Conservation (phyloP, 169 alveolate species). For the Cryptosporidium sp. region DNA sequence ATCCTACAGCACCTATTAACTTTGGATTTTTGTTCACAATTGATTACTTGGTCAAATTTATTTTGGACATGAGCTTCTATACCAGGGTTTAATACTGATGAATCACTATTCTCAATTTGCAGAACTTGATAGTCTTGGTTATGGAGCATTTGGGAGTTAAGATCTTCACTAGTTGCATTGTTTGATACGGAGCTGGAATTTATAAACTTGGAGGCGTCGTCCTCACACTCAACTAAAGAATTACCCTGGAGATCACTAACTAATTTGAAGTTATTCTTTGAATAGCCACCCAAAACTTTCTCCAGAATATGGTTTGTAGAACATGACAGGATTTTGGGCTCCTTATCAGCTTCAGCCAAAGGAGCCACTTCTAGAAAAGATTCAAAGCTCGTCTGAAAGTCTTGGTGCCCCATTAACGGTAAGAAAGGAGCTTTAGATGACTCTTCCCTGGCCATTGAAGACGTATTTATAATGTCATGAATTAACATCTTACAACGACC, state of each 20-base stretch:
- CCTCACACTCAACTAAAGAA: background rate
- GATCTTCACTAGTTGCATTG: constrained; percentile 4
- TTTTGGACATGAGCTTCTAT: background rate
- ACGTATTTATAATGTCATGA: constrained; percentile 51
- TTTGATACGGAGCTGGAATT: background rate
- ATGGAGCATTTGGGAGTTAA: background rate
- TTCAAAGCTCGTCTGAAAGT: background rate
- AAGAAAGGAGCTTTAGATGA: constrained; percentile 29
- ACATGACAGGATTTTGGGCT: background rate
- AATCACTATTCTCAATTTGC: background rate
- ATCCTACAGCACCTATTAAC: constrained; percentile 52
- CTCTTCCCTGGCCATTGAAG: constrained; percentile 55
- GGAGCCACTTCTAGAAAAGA: constrained; percentile 27
- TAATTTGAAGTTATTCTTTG: background rate
- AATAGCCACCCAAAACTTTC: background rate
- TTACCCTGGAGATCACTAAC: background rate
- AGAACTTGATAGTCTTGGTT: background rate
- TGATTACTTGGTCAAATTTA: background rate
- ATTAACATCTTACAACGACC: constrained; percentile 69
- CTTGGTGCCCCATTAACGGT: constrained; percentile 27
- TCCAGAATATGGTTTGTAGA: background rate
- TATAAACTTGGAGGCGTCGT: background rate
- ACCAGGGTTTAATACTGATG: background rate
- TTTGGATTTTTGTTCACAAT: background rate
- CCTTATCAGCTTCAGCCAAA: constrained; percentile 9